Evolutionary conservation across 2,329 filamentous ascomycete genomes (phyloP).

Genomic region (Claviceps quebecensis): DNA sequence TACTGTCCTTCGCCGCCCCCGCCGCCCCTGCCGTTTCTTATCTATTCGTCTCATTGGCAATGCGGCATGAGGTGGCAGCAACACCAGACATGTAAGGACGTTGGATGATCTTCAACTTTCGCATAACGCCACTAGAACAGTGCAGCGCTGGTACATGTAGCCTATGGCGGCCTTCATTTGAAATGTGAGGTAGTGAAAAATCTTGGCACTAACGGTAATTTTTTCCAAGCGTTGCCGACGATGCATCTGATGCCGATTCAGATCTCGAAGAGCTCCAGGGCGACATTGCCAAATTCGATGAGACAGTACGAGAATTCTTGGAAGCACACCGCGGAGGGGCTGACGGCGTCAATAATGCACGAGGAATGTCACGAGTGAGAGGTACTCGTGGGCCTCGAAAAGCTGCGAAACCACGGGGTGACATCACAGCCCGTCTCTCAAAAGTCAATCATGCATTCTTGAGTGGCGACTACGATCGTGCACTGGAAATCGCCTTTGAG

Average conservation of each 20-base stretch:
- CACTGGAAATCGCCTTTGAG: conserved; percentile 44
- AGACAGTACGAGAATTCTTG: conserved; percentile 27
- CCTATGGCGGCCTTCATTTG: not conserved
- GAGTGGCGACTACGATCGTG: conserved; percentile 43
- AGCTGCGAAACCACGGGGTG: conserved; percentile 52
- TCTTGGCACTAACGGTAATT: not conserved
- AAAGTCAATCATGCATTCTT: conserved; percentile 57
- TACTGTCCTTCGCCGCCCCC: not conserved
- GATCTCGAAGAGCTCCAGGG: conserved; percentile 29
- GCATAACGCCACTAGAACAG: not conserved
- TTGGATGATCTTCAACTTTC: not conserved
- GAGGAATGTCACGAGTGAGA: conserved; percentile 13
- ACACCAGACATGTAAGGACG: not conserved
- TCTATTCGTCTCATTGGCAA: not conserved
- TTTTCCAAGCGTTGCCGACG: conserved; percentile 9
- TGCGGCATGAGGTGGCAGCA: not conserved
- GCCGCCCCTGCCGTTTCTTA: not conserved
- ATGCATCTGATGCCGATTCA: conserved; percentile 28
- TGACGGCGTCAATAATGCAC: conserved; percentile 8
- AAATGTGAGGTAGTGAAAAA: too few relatives aligned
- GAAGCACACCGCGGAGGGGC: conserved; percentile 20
- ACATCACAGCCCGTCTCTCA: conserved; percentile 55
- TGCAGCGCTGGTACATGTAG: not conserved
- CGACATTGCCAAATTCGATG: conserved; percentile 29
- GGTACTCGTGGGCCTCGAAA: conserved; percentile 36